phyloP scores from a whole-genome alignment of 116 monocot species.

The Papilionanthe hybrid region DNA sequence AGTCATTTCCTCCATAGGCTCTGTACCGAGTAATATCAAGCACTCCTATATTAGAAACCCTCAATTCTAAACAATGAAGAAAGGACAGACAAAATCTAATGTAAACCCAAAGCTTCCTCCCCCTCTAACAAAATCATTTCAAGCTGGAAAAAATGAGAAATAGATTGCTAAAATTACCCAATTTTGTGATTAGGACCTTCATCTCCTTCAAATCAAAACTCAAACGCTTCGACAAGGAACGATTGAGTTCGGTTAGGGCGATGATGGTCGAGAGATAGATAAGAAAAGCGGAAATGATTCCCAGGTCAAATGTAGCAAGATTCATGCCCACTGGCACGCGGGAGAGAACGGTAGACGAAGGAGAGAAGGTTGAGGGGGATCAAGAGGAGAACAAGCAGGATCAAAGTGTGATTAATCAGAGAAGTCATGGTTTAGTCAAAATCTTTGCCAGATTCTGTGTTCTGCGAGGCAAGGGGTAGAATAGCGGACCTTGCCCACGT shows the following conservation, averaged over 20 bases:
- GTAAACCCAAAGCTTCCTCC: not conserved
- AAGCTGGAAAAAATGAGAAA: not conserved
- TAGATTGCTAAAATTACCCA: slow-evolving; percentile 1
- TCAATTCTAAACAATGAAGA: not conserved
- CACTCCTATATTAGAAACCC: not conserved
- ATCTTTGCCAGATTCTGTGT: no score
- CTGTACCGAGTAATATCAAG: slow-evolving; percentile 6
- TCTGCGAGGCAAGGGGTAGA: no score
- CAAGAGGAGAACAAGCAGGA: not conserved
- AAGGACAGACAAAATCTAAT: not conserved
- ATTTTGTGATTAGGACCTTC: slow-evolving; percentile 1
- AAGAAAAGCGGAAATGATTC: not conserved
- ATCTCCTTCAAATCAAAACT: slow-evolving; percentile 4
- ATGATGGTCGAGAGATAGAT: not conserved
- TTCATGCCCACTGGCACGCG: not conserved
- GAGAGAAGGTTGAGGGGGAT: slow-evolving; percentile 8
- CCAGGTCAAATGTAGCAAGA: not conserved
- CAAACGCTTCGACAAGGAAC: not conserved
- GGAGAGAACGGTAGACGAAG: not conserved
- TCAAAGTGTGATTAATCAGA: not conserved
- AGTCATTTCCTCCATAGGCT: slow-evolving; percentile 21
- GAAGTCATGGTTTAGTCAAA: not conserved
- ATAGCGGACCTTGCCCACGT: no score
- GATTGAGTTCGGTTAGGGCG: slow-evolving; percentile 7
- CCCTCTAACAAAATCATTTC: not conserved